Percentiles rank a stretch among this genome's conserved stretches.
Evolutionary conservation across 495 filamentous ascomycete genomes (phyloP).

Genomic region (Trichoderma parareesei): DNA sequence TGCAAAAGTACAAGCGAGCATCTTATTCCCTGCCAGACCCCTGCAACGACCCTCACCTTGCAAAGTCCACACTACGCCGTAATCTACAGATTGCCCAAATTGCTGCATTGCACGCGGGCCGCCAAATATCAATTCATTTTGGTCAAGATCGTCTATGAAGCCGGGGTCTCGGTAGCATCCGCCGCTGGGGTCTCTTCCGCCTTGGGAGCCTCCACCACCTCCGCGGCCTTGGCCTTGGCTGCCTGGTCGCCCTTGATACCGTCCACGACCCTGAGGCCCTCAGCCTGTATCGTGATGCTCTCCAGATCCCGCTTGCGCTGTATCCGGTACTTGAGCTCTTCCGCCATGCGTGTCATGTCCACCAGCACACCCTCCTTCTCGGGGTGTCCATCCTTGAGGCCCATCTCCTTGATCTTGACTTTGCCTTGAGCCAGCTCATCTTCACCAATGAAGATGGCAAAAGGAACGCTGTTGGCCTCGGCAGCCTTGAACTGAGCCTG

Average conservation of each 20-base stretch:
- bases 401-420: slow-evolving; percentile 79
- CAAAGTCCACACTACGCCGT: neutral
- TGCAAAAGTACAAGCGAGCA: too few species aligned
- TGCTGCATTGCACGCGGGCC: neutral
- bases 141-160: neutral
- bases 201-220: neutral
- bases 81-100: neutral
- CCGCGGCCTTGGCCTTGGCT: slow-evolving; percentile 12
- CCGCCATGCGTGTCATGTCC: slow-evolving; percentile 47
- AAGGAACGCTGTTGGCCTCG: slow-evolving; percentile 61
- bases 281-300: slow-evolving; percentile 25
- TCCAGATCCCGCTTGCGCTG: slow-evolving; percentile 32
- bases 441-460: slow-evolving; percentile 71
- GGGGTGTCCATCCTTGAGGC: slow-evolving; percentile 66
- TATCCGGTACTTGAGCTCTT: slow-evolving; percentile 45
- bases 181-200: neutral
- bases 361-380: slow-evolving; percentile 81
- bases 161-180: neutral
- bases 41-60: neutral
- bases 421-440: slow-evolving; percentile 68
- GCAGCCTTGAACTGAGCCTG: slow-evolving; percentile 73
- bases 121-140: neutral
- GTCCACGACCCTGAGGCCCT: slow-evolving; percentile 30
- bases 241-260: slow-evolving; percentile 26
- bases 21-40: neutral